Conservation (phyloP, 129 eudicot genomes). For the Lactuca sativa region DNA sequence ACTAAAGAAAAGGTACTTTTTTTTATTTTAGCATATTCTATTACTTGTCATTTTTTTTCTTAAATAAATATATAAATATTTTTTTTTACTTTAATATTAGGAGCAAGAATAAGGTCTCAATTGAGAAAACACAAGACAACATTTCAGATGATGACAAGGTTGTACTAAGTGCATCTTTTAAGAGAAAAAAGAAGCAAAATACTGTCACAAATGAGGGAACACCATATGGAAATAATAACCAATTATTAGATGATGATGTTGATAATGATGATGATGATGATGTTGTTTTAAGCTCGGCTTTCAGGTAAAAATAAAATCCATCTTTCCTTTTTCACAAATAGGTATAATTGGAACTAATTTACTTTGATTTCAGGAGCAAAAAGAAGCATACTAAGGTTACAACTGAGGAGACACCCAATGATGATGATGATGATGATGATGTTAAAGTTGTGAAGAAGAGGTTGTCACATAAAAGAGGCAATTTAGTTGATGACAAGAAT, state of each 20-base stretch:
- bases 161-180: slow-evolving; percentile 35
- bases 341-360: no score
- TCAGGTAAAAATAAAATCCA: slow-evolving; percentile 36
- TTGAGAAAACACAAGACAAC: slow-evolving; percentile 17
- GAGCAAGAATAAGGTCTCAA: slow-evolving; percentile 32
- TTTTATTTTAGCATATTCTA: not conserved
- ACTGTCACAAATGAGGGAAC: slow-evolving; percentile 25
- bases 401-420: not conserved
- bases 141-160: slow-evolving; percentile 43
- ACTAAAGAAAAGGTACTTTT: slow-evolving; percentile 62
- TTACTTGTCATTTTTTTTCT: not conserved
- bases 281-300: slow-evolving; percentile 47
- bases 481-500: slow-evolving; percentile 16
- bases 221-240: slow-evolving; percentile 27
- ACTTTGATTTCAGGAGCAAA: no score
- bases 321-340: not conserved
- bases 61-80: no score
- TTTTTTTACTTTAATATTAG: slow-evolving; percentile 31
- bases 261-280: slow-evolving; percentile 57
- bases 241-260: slow-evolving; percentile 35
- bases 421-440: not conserved
- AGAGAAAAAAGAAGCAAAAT: slow-evolving; percentile 42
- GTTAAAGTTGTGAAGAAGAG: slow-evolving; percentile 24
- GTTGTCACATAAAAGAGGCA: slow-evolving; percentile 18
- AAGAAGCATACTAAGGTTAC: no score